Evolutionary conservation across 2,329 filamentous ascomycete genomes (phyloP), one percentile per base, ranked within the genome.

Genomic region (Mariannaea elegans): DNA sequence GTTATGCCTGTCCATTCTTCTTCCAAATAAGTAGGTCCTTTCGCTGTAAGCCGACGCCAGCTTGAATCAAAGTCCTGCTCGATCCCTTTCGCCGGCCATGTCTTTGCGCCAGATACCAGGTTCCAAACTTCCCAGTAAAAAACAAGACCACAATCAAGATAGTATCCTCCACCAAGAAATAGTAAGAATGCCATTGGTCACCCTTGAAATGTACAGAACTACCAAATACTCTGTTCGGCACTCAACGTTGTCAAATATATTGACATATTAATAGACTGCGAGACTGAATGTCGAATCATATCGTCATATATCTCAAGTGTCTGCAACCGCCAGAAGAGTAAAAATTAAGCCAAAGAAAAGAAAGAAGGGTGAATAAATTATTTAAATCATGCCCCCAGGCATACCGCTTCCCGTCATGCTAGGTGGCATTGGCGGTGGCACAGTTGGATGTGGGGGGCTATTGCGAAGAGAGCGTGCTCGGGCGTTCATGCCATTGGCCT

Each of bases 351-450:
- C 41, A 32, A 61, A 55, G 45, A 52, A 54, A 52, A 54, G 31
- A 41, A 55, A 62, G 50, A 34, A 47, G 46, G 14, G 14, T 54
- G 9, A 27, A 56, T 39, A 31, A 41, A 44, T 27, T 5, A 27
- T 9, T 76, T 68, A 82, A 59, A 82, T 81, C 80, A 82, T 80
- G 49, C 80, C 81, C 19, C 80, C 80, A 0, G 80, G 77, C 59
- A 77, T 58, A 53, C 62, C 71, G 53, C 72, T 71, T 46, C 65
- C 69, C n/a, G 72, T 64, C 46, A 75, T 67, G 54, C 64, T 67
- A 42, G 65, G 56, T 52, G 69, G 72, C 62, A 70, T 46, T 36
- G 67, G 73, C 16, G 67, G 72, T 39, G 64, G 73, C 23, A 52
- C 65, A 31, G 67, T 63, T 23, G 64, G 69, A 9, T 65, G 69